A percentile compares a stretch with the other conserved stretches of the same genome.
phyloP scores from a whole-genome alignment of 768 basidiomycete species.

The Kwoniella shandongensis region DNA sequence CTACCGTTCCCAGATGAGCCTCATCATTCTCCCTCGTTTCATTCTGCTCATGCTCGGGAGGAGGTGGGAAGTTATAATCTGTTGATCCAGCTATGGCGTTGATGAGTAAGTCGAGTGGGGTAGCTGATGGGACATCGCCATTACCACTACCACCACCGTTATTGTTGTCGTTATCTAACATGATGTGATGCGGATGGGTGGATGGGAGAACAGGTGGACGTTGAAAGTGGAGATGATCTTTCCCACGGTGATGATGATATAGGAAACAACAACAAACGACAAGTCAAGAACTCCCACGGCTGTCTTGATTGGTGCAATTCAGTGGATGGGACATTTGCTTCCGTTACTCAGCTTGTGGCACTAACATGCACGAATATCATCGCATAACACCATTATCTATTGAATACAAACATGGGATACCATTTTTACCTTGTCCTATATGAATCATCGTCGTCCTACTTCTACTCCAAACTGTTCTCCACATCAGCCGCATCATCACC shows the following conservation, averaged over 20 bases:
- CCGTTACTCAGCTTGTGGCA: no score
- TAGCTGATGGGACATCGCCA: conserved; percentile 22
- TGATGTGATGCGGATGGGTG: background rate
- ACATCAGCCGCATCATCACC: conserved; percentile 92
- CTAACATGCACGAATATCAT: no score
- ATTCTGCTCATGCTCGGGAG: background rate
- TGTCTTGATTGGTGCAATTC: no score
- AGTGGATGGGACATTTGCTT: no score
- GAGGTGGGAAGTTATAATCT: conserved; percentile 14
- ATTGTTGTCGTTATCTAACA: conserved; percentile 1
- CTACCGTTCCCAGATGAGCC: no score
- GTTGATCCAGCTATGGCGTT: conserved; percentile 43
- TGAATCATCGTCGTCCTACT: background rate
- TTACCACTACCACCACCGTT: background rate
- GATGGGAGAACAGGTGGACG: conserved; percentile 13
- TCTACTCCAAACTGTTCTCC: conserved; percentile 84
- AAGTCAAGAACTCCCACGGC: no score
- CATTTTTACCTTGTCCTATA: no score
- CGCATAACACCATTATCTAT: no score
- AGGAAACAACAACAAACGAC: background rate
- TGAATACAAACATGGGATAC: no score
- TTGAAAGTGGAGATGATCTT: conserved; percentile 20
- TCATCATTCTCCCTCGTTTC: no score
- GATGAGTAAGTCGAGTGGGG: conserved; percentile 44
- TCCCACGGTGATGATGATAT: conserved; percentile 22